Evolutionary conservation across 371 early-diverging fungal genomes (phyloP), one percentile per base, ranked within the genome.

Genomic region (Thermomucor indicae-seudaticae): DNA sequence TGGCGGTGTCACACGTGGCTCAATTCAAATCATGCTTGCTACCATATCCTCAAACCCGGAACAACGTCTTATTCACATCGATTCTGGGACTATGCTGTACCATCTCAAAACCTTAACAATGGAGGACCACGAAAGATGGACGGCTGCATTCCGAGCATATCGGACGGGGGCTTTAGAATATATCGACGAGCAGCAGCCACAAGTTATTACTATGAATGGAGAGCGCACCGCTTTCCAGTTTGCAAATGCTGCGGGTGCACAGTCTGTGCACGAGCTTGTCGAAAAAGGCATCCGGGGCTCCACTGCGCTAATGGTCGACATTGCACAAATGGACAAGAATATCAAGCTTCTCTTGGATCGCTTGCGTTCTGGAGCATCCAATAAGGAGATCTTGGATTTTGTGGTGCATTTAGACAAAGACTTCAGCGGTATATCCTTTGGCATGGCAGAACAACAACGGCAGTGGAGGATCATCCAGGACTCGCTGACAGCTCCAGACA

Each of bases 51-150:
- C 83, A 14, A 74, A 73, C 46, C 67, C 65, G 46, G 79, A 84
- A 17, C 85, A 86, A 52, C 67, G 78, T 19, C 61, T 85, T 37
- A 88, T 93, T 50, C 87, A 88, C 52, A 85, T 95, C 28, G 91
- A 95, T 57, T 84, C 91, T 4, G 95, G 92, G 35, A 76, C 85
- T 10, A 79, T 71, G 53, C 66, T 90, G 19, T 81, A 84, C 53
- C 90, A 91, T 56, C 76, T 95, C 50, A 90, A 89, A 50, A 82
- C 88, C 0, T 60, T 80, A 25, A 74, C 74, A 4, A 48, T 51
- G 4, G 79, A 79, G 10, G 91, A 89, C 29, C 93, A 85, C 62
- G 72, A 73, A n/a, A 56, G 55, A n/a, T 89, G 88, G 88, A 78
- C 80, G 4, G 43, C 40, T 8, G 67, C 62, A n/a, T 70, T 86